Evolutionary conservation across 495 filamentous ascomycete genomes (phyloP), one percentile per base, ranked within the genome.

Genomic region (Eremomyces bilateralis): DNA sequence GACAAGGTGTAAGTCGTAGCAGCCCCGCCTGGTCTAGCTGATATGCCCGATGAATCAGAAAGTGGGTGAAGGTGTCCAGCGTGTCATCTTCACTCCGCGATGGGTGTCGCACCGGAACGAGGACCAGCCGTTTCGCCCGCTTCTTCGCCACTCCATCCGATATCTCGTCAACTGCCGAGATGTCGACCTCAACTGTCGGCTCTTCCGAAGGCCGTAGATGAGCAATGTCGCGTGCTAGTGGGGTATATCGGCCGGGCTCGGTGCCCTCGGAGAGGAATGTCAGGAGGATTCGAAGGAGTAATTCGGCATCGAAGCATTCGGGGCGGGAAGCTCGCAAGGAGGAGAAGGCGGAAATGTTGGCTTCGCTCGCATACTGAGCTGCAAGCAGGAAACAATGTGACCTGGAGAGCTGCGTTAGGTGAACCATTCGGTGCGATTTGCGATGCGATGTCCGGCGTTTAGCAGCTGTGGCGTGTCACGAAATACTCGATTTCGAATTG

Each of bases 221-320:
- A 20, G 66, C 56, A 25, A 20, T 20, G 16, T 21, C 12, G 13
- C 64, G 52, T 4, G 85, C 44, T 24, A 78, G 62, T 12, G 58
- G 49, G 8, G 64, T 60, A 49, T 91, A 91, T 24, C 57, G 44
- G 16, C 52, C 60, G 19, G 82, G 76, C 12, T 69, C 67, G 8
- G 68, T 56, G 32, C 65, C 77, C 49, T 88, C 83, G 22, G 84
- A 82, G 4, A 94, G 65, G 43, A 72, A 88, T 35, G 76, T 90
- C 38, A 94, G 63, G 39, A 92, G 55, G 33, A 94, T 76, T 44
- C 82, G 71, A 42, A 90, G 58, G 21, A 84, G 43, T 29, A 79
- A 63, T 38, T 78, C 75, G 8, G 67, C 60, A 15, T 65, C 63
- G 36, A 84, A 62, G 39, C 63, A 61, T 42, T 65, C 54, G 24